Evolutionary conservation across 768 basidiomycete genomes (phyloP), one percentile per base, ranked within the genome.

Genomic region (Trametes maxima): DNA sequence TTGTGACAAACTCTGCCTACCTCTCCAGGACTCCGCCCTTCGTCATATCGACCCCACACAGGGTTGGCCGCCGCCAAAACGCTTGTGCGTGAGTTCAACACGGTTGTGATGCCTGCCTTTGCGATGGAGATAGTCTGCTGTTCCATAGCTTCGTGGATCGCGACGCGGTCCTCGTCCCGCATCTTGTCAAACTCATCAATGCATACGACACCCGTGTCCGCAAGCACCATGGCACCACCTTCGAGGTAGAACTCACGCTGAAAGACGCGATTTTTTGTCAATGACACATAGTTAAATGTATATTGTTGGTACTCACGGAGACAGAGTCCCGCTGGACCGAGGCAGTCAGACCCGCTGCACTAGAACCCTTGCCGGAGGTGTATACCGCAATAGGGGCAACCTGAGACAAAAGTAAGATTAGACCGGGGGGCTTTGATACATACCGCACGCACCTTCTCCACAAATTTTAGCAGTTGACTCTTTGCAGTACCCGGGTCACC

Each of bases 161-260:
- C 97, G 5, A 98, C 97, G 57, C 97, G 87, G 73, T 99, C 97
- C 75, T 98, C 96, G 67, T 99, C 97, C 40, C 96, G 82, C 97
- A 99, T 99, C 79, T 99, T 99, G 77, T 99, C 97, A 68, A 99
- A 99, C 74, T 99, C 97, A 68, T 99, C 97, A 70, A 99, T 99
- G 70, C 97, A 98, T 40, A 98, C 97, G 14, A 99, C 95, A 28
- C 97, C 97, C 13, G 92, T 92, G 72, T 99, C 97, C 1, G 97
- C 97, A 39, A 98, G 85, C 6, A 99, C 97, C 97, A 99, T 98
- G 1, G 97, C 97, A 22, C 97, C 97, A 8, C 97, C 97, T 79
- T 99, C 97, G 6, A 99, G 84, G 76, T 97, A 98, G 75, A 99
- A 98, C 74, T 99, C 97, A 46, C 97, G 86, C 95, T 98, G 64